A percentile compares a stretch with the other conserved stretches of the same genome.
Evolutionary conservation across 2,329 filamentous ascomycete species (phyloP).

Genomic region (Chaetomiaceae sp.): DNA sequence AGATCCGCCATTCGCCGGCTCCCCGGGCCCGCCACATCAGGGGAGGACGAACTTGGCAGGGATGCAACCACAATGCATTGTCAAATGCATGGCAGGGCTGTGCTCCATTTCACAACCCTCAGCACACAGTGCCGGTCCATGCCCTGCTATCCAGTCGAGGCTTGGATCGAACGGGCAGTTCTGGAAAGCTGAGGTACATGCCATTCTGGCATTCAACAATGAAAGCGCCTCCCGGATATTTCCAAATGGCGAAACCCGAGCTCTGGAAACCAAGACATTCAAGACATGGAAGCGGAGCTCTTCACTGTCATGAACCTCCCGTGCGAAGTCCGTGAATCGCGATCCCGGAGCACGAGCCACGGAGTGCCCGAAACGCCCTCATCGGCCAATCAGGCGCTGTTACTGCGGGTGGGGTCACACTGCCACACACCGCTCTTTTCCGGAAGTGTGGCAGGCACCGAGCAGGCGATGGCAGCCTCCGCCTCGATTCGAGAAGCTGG

Average conservation of each 20-base stretch:
- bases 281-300: too few relatives aligned
- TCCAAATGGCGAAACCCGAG: not conserved
- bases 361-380: not conserved
- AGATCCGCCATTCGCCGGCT: conserved; percentile 1
- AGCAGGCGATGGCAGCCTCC: not conserved
- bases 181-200: too few relatives aligned
- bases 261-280: too few relatives aligned
- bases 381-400: not conserved
- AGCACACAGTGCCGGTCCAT: too few relatives aligned
- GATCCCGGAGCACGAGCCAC: conserved; percentile 5
- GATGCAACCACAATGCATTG: conserved; percentile 14
- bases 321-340: too few relatives aligned
- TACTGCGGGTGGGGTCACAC: conserved; percentile 2
- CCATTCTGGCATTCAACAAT: not conserved
- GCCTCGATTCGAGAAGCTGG: too few relatives aligned
- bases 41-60: too few relatives aligned
- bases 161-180: too few relatives aligned
- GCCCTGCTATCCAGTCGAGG: too few relatives aligned
- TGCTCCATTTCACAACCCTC: not conserved
- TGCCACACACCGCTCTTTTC: conserved; percentile 16
- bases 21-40: not conserved
- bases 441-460: not conserved
- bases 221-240: not conserved
- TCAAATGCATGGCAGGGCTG: conserved; percentile 9
- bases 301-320: too few relatives aligned